These are phyloP conservation scores for Solanum chaucha DNA, from an alignment of 257 asterid genomes.

Conservation along the genomic window DNA sequence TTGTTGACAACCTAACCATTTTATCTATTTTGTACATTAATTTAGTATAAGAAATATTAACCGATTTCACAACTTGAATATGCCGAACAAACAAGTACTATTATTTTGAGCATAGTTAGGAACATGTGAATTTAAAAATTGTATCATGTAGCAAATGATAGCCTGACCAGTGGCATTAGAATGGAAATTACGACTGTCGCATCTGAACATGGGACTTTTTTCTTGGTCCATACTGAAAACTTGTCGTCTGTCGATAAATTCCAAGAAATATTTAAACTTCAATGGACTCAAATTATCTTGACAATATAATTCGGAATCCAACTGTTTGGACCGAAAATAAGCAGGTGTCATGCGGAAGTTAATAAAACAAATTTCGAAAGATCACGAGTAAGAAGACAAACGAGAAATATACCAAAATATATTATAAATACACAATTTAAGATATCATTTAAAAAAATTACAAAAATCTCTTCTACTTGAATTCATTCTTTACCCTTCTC, in stretches of 20 bases:
- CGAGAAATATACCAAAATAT: too few relatives aligned
- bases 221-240: not conserved
- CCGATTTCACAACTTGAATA: not conserved
- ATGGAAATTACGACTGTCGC: not conserved
- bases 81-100: not conserved
- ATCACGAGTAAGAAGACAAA: too few relatives aligned
- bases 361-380: too few relatives aligned
- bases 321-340: too few relatives aligned
- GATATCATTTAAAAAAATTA: too few relatives aligned
- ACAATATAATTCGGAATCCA: not conserved
- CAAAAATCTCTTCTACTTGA: not conserved
- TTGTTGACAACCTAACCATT: not conserved
- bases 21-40: not conserved
- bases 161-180: not conserved
- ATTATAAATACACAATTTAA: too few relatives aligned
- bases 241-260: not conserved
- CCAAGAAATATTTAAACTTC: not conserved
- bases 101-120: not conserved
- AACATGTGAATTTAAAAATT: not conserved
- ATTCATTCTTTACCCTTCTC: not conserved
- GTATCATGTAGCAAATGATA: not conserved
- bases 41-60: not conserved
- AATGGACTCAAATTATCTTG: not conserved
- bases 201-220: not conserved
- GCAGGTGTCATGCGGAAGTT: fast-evolving